phyloP scores from a whole-genome alignment of 176 grass and related monocot genomes.

The Zea luxurians region DNA sequence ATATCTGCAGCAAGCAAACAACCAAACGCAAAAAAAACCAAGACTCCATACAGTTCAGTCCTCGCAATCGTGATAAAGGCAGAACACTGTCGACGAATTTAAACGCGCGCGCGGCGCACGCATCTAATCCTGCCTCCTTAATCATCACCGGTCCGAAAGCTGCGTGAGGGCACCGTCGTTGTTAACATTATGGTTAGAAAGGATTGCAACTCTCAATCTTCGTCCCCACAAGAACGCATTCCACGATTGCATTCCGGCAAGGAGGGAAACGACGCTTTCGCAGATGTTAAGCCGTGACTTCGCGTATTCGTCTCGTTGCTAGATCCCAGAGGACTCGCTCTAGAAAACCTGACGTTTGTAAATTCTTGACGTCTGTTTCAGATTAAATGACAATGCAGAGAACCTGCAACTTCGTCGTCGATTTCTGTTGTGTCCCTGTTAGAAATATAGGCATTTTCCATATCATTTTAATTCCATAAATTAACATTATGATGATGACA shows the following conservation, averaged over 20 bases:
- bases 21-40: neutral
- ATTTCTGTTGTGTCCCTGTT: too few relatives aligned
- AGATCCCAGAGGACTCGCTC: neutral
- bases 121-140: conserved; percentile 14
- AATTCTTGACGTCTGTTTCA: neutral
- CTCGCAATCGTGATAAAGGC: neutral
- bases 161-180: conserved; percentile 18
- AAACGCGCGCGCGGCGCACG: neutral
- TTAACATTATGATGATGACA: too few relatives aligned
- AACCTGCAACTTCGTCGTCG: too few relatives aligned
- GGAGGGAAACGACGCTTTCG: neutral
- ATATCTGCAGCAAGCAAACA: neutral
- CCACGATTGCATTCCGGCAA: neutral
- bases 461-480: too few relatives aligned
- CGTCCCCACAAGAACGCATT: neutral
- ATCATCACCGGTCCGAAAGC: neutral
- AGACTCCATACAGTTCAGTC: neutral
- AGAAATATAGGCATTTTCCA: too few relatives aligned
- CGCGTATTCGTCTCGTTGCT: neutral
- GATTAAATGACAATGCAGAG: neutral
- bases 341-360: neutral
- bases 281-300: neutral
- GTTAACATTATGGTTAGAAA: neutral
- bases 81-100: conserved; percentile 8
- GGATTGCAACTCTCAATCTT: too few relatives aligned